Conservation (phyloP, 345 rosid species). For the Eucalyptus tenuipes region DNA sequence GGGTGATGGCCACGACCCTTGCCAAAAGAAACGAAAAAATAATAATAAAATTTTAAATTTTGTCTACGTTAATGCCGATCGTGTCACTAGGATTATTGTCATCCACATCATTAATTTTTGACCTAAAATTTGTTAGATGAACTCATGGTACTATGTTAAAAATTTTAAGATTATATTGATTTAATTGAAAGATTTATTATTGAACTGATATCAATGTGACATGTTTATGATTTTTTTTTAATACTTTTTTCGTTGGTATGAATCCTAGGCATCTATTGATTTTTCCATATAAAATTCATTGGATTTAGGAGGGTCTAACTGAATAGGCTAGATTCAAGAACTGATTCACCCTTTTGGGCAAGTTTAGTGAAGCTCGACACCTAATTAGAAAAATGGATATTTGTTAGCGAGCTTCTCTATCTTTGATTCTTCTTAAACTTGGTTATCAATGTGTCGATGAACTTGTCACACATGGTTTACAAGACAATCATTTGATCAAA, state of each 20-base stretch:
- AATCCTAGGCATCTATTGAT: neutral
- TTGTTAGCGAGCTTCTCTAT: neutral
- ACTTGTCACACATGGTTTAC: neutral
- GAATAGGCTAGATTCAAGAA: neutral
- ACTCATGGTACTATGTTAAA: neutral
- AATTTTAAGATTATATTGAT: too few relatives aligned
- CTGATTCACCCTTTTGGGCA: neutral
- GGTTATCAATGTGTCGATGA: neutral
- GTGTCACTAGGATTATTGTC: rapidly evolving
- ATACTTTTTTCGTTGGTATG: neutral
- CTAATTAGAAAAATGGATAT: neutral
- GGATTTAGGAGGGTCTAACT: neutral
- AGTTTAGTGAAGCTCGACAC: neutral
- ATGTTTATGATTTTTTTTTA: neutral
- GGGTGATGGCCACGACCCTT: neutral
- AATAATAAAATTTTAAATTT: too few relatives aligned
- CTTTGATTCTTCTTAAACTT: neutral
- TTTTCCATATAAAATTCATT: neutral
- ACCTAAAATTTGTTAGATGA: neutral
- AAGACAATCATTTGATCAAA: neutral
- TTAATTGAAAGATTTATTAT: too few relatives aligned
- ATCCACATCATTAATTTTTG: too few relatives aligned
- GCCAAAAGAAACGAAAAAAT: too few relatives aligned
- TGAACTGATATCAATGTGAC: neutral
- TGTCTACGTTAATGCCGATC: neutral